A percentile compares a stretch with the other conserved stretches of the same genome.
These are phyloP conservation scores for Rhododendron griersonianum DNA, from an alignment of 148 eudicot species.

Conservation along the genomic window DNA sequence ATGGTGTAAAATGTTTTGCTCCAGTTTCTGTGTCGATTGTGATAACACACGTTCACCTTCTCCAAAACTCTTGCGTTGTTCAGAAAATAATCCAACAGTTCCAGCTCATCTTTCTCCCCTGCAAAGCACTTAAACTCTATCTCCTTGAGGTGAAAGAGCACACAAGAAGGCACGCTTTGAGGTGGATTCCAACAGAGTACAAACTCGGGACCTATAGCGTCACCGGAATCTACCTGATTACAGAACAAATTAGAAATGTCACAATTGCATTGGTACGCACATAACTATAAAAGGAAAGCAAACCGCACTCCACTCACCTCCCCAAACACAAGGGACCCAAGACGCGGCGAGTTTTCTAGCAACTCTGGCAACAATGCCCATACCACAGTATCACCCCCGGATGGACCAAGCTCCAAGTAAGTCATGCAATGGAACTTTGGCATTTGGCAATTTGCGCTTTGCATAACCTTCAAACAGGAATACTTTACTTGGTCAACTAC, in stretches of 20 bases:
- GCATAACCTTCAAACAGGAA: background rate
- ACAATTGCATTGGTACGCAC: background rate
- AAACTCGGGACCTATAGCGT: fast-evolving
- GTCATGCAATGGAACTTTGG: too few relatives aligned
- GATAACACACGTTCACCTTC: background rate
- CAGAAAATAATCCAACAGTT: background rate
- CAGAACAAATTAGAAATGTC: background rate
- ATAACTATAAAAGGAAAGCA: background rate
- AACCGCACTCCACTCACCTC: background rate
- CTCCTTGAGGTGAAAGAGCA: conserved; percentile 7
- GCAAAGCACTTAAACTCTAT: background rate
- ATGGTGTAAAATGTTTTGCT: background rate
- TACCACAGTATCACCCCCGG: background rate
- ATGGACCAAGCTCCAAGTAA: background rate
- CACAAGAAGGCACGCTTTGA: conserved; percentile 4
- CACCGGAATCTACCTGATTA: background rate
- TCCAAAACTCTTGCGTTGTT: conserved; percentile 4
- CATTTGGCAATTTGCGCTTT: background rate
- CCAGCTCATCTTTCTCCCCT: background rate
- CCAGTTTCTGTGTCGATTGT: background rate
- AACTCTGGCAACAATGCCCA: background rate
- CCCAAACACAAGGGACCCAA: background rate
- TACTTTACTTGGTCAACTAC: background rate
- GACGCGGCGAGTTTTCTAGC: background rate
- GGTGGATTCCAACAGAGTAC: background rate